A percentile compares a stretch with the other conserved stretches of the same genome.
Conservation (phyloP, 148 eudicot genomes). For the Bassia scoparia region DNA sequence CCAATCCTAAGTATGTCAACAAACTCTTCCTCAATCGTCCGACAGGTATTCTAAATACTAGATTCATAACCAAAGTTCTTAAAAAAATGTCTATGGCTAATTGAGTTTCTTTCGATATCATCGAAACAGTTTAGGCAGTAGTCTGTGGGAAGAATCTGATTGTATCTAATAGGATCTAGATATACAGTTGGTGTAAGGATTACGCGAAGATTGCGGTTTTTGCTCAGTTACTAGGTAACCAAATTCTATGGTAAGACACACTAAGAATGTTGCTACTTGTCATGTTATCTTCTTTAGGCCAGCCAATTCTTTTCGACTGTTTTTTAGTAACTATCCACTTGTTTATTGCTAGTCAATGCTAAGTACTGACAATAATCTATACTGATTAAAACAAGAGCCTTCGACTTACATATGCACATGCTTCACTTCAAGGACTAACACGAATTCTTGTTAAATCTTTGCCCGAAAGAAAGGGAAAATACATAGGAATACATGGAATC, state of each 20-base stretch:
- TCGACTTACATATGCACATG: no score
- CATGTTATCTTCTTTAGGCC: no score
- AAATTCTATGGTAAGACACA: no score
- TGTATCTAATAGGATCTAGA: slow-evolving; percentile 63
- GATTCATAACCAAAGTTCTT: background rate
- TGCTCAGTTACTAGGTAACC: slow-evolving; percentile 76
- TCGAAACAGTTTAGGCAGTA: slow-evolving; percentile 73
- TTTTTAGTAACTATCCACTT: no score
- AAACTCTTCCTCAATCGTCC: slow-evolving; percentile 49
- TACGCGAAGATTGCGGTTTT: slow-evolving; percentile 74
- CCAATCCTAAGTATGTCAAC: slow-evolving; percentile 60
- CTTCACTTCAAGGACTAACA: no score
- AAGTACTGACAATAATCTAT: no score
- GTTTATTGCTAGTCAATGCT: no score
- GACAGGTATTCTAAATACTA: slow-evolving; percentile 44
- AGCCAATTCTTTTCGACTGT: no score
- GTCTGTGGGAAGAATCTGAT: slow-evolving; percentile 76
- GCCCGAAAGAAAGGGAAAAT: slow-evolving; percentile 46
- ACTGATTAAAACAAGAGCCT: no score
- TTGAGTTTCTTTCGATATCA: background rate
- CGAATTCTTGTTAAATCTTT: background rate
- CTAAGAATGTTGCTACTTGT: no score
- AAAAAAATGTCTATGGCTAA: no score
- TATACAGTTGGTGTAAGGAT: slow-evolving; percentile 66
- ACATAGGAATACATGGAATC: slow-evolving; percentile 63